Evolutionary conservation across 2,329 filamentous ascomycete genomes (phyloP), one percentile per base, ranked within the genome.

Genomic region (Trichoderma guizhouense): DNA sequence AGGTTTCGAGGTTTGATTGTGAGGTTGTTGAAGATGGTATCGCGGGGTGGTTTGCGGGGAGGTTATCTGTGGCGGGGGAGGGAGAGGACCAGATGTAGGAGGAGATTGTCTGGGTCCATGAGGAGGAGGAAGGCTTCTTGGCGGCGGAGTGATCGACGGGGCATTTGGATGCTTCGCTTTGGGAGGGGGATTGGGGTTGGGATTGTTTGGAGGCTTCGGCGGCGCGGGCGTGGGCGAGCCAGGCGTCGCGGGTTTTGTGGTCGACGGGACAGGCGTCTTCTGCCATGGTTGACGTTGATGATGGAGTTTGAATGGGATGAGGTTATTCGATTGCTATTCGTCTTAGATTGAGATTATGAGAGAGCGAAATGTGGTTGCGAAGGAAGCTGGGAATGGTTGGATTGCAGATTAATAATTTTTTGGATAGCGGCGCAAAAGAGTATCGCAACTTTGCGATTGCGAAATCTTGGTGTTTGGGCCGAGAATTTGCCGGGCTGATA

Each of bases 191-290:
- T 14, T 58, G 28, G 5, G 66, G 1, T 34, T 15, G 66, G 2
- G 3, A n/a, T 5, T 28, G 51, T 9, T 69, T 69, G 77, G 82
- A 75, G 74, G 81, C 76, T 77, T 82, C 83, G 81, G 86, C 83
- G 79, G 89, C 82, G 74, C 83, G 84, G 53, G 91, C 90, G 79
- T 93, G 90, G 71, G 88, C 86, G 47, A 98, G 88, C 95, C 95
- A 99, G 77, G 92, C 90, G 77, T 94, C 92, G 77, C 96, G 92
- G 67, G 94, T 92, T 78, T 93, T 93, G 83, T 95, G 92, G 83
- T 98, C 95, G 78, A 98, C 94, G 6, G 96, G 96, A 78, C 96
- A 98, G 72, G 86, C 58, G 69, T 77, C 75, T 71, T 77, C 78
- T 63, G 63, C 74, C 80, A 81, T 82, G 55, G 36, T 57, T 73